These are phyloP conservation scores for Eucalyptus sp. DNA, from an alignment of 345 rosid genomes.

Conservation along the genomic window DNA sequence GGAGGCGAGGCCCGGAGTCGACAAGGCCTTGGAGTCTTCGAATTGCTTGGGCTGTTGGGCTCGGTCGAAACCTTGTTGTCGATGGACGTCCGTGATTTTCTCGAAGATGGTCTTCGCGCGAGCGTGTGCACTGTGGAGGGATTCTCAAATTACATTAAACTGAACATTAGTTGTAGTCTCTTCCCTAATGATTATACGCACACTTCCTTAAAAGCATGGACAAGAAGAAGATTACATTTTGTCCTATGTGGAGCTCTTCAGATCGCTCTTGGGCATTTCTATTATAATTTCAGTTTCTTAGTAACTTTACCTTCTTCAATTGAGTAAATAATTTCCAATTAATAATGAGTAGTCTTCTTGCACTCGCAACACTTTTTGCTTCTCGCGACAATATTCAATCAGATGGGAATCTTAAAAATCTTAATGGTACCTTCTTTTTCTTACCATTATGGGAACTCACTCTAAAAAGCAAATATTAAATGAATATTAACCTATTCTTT, in stretches of 20 bases:
- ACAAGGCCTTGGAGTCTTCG: constrained; percentile 19
- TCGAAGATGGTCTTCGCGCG: background rate
- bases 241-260: background rate
- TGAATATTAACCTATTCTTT: background rate
- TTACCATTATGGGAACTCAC: background rate
- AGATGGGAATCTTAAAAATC: background rate
- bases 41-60: constrained; percentile 14
- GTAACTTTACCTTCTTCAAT: background rate
- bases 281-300: background rate
- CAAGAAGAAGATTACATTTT: background rate
- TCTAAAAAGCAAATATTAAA: background rate
- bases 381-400: background rate
- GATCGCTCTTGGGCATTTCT: background rate
- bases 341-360: background rate
- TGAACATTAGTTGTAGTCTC: background rate
- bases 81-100: background rate
- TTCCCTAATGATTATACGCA: background rate
- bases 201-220: background rate
- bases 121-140: background rate
- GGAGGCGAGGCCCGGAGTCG: constrained; percentile 28
- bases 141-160: background rate
- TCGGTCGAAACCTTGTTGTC: background rate
- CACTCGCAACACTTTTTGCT: background rate
- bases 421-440: background rate
- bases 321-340: background rate